Conservation (phyloP, 306 rosid species). For the Calophaca sinica region DNA sequence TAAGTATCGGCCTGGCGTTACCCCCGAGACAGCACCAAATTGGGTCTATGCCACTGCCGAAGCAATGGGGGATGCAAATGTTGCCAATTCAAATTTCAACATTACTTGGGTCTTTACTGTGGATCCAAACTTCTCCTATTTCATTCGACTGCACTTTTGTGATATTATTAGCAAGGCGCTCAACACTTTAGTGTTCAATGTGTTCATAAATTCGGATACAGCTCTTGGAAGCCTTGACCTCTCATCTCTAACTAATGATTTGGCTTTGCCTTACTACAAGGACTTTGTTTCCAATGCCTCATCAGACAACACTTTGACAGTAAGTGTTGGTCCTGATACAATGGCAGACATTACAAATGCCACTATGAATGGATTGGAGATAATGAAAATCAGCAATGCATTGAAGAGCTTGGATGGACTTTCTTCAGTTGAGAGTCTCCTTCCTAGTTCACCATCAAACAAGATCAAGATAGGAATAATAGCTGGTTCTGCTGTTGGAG, state of each 20-base stretch:
- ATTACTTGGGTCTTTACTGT: conserved; percentile 88
- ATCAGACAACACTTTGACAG: conserved; percentile 61
- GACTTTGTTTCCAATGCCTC: conserved; percentile 76
- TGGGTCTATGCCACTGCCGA: conserved; percentile 92
- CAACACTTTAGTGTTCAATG: conserved; percentile 77
- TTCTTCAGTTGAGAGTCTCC: conserved; percentile 60
- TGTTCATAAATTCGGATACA: conserved; percentile 71
- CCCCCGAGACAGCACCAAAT: conserved; percentile 85
- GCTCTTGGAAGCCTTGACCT: conserved; percentile 77
- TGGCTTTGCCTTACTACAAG: conserved; percentile 73
- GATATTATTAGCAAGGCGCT: conserved; percentile 82
- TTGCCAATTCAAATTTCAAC: conserved; percentile 75
- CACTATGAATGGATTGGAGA: conserved; percentile 84
- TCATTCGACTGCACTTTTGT: conserved; percentile 83
- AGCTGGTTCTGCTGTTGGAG: conserved; percentile 61
- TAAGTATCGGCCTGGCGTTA: conserved; percentile 61
- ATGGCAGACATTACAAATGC: conserved; percentile 73
- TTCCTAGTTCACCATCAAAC: conserved; percentile 63
- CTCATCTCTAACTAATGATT: conserved; percentile 64
- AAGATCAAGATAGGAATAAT: conserved; percentile 54
- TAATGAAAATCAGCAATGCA: conserved; percentile 80
- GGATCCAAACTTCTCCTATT: conserved; percentile 73
- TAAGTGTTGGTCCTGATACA: conserved; percentile 89
- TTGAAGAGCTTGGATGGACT: conserved; percentile 73
- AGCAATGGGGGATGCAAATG: conserved; percentile 78